phyloP scores from a whole-genome alignment of 2,329 filamentous ascomycete genomes.

The Aureobasidium musti region DNA sequence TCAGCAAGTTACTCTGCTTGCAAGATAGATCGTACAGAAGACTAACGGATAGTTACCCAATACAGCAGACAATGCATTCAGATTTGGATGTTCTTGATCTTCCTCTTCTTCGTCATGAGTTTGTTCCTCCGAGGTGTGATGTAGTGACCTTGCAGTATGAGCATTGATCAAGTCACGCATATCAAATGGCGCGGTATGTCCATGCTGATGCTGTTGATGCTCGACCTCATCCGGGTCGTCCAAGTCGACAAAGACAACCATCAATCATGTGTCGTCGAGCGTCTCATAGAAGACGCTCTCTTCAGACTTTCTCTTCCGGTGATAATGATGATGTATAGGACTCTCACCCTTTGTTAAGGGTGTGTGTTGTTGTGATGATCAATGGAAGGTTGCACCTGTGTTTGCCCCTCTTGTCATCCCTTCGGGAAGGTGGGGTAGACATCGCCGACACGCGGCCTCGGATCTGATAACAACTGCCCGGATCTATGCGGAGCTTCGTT shows the following conservation, averaged over 20 bases:
- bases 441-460: not conserved
- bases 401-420: not conserved
- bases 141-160: not conserved
- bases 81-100: constrained; percentile 52
- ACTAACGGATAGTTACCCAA: constrained; percentile 70
- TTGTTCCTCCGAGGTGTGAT: not conserved
- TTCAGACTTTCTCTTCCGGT: not conserved
- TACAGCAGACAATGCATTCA: constrained; percentile 62
- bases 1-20: not conserved
- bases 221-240: constrained; percentile 27
- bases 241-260: constrained; percentile 51
- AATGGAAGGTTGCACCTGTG: not conserved
- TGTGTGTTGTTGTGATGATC: not conserved
- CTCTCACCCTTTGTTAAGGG: not conserved
- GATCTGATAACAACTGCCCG: constrained; percentile 12
- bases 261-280: constrained; percentile 32
- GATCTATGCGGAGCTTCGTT: no score
- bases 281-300: constrained; percentile 12
- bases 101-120: constrained; percentile 32
- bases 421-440: not conserved
- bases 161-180: constrained; percentile 12
- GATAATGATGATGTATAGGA: no score
- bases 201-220: constrained; percentile 29
- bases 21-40: not conserved
- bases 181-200: constrained; percentile 1